Percentiles rank a stretch among this genome's conserved stretches.
These are phyloP conservation scores for Colletotrichum viniferum DNA, from an alignment of 2,329 filamentous ascomycete genomes.

Conservation along the genomic window DNA sequence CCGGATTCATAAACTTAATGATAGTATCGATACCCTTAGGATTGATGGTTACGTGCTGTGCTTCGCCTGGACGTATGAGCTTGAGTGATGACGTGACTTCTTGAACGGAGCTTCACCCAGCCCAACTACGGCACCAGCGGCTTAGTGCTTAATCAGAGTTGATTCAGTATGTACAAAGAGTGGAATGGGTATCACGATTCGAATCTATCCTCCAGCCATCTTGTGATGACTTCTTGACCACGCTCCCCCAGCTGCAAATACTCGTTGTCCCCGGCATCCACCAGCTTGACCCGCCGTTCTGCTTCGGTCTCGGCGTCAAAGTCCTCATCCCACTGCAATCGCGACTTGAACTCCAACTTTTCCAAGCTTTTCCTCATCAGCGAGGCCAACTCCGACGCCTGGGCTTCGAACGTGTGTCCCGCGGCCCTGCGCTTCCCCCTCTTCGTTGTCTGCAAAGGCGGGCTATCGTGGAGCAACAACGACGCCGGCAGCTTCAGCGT, in stretches of 20 bases:
- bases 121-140: too few relatives aligned
- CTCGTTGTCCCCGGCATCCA: conserved; percentile 38
- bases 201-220: conserved; percentile 33
- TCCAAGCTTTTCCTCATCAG: conserved; percentile 56
- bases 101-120: too few relatives aligned
- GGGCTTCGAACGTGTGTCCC: conserved; percentile 49
- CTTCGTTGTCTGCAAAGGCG: conserved; percentile 20
- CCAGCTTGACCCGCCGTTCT: conserved; percentile 39
- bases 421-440: conserved; percentile 14
- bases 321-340: conserved; percentile 45
- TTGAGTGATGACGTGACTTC: background rate
- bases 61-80: background rate
- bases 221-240: conserved; percentile 29
- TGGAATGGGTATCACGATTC: conserved; percentile 3
- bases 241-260: conserved; percentile 28
- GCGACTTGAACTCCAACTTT: conserved; percentile 48
- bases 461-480: conserved; percentile 50
- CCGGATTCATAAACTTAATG: background rate
- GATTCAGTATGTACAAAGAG: background rate
- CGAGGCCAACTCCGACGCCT: conserved; percentile 50
- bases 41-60: background rate
- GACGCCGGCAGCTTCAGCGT: conserved; percentile 54
- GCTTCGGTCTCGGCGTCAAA: conserved; percentile 37
- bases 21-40: background rate
- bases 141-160: background rate